These are phyloP conservation scores for Globisporangium lucens DNA, from an alignment of 352 stramenopile genomes.

Conservation along the genomic window DNA sequence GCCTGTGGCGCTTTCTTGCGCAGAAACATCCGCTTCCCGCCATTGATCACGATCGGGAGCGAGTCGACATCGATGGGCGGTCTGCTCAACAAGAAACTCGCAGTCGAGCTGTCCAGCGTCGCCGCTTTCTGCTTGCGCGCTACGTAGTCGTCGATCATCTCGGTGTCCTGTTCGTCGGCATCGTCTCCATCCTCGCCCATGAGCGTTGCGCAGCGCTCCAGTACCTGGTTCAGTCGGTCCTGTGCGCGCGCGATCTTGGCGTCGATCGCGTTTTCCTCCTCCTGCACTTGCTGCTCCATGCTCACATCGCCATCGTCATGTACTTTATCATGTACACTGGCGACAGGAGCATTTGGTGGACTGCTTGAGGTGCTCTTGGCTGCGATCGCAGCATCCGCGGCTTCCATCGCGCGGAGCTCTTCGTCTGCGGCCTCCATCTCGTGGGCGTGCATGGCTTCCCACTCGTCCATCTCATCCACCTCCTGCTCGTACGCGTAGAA, in stretches of 20 bases:
- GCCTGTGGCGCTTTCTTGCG: conserved; percentile 41
- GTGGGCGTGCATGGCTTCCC: conserved; percentile 76
- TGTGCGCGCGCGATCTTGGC: conserved; percentile 37
- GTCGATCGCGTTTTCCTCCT: conserved; percentile 17
- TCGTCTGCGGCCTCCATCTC: conserved; percentile 80
- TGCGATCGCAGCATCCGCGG: conserved; percentile 28
- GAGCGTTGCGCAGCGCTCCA: conserved; percentile 59
- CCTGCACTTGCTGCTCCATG: background rate
- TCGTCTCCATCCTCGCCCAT: conserved; percentile 55
- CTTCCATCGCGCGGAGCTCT: conserved; percentile 55
- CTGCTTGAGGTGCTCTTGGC: conserved; percentile 11
- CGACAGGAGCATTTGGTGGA: background rate
- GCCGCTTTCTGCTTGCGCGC: conserved; percentile 25
- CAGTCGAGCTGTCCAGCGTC: conserved; percentile 31
- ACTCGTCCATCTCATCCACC: conserved; percentile 74
- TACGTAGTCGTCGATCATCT: conserved; percentile 26
- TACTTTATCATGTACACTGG: background rate
- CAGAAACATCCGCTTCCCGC: conserved; percentile 57
- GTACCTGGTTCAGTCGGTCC: conserved; percentile 43
- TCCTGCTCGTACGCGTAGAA: conserved; percentile 80
- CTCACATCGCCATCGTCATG: background rate
- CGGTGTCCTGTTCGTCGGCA: conserved; percentile 26
- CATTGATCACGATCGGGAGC: conserved; percentile 48
- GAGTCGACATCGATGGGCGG: conserved; percentile 64
- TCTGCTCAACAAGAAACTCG: conserved; percentile 52